A percentile compares a stretch with the other conserved stretches of the same genome.
Conservation (phyloP, 1,284 basidiomycete genomes). For the Veloboletus limbatus region DNA sequence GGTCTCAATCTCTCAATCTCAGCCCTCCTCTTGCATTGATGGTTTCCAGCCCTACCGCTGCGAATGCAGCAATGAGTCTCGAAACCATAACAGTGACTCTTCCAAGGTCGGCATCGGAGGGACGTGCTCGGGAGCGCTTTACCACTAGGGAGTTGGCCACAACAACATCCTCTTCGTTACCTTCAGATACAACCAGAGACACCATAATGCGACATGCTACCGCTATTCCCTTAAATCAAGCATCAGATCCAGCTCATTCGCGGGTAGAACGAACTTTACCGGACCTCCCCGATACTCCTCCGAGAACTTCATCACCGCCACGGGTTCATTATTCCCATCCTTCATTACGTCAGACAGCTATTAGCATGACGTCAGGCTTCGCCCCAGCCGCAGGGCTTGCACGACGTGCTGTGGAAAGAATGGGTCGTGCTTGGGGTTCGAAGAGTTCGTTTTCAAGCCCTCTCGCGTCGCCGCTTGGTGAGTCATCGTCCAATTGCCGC, state of each 20-base stretch:
- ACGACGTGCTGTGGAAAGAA: conserved; percentile 70
- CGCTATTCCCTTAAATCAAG: conserved; percentile 16
- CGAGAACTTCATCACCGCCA: conserved; percentile 23
- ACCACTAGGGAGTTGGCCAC: conserved; percentile 16
- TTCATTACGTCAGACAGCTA: conserved; percentile 58
- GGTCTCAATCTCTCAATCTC: conserved; percentile 61
- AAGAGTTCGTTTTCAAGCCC: conserved; percentile 44
- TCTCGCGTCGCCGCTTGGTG: conserved; percentile 39
- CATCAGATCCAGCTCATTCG: conserved; percentile 1
- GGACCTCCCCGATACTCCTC: conserved; percentile 32
- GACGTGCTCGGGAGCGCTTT: conserved; percentile 25
- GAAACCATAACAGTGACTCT: conserved; percentile 32
- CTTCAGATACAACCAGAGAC: conserved; percentile 14
- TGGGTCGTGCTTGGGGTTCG: conserved; percentile 62
- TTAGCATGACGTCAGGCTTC: conserved; percentile 64
- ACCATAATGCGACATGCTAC: conserved; percentile 14
- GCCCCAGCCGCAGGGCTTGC: conserved; percentile 71
- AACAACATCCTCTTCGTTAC: conserved; percentile 22
- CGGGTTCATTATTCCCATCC: conserved; percentile 20
- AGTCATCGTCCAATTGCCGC: conserved; percentile 28
- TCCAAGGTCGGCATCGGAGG: conserved; percentile 31
- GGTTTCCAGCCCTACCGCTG: conserved; percentile 23
- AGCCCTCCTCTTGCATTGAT: conserved; percentile 35
- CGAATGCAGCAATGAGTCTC: conserved; percentile 33
- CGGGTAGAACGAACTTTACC: conserved; percentile 32